Evolutionary conservation across 441 rosid species (phyloP), one percentile per base, ranked within the genome.

Genomic region (Melastoma candidum): DNA sequence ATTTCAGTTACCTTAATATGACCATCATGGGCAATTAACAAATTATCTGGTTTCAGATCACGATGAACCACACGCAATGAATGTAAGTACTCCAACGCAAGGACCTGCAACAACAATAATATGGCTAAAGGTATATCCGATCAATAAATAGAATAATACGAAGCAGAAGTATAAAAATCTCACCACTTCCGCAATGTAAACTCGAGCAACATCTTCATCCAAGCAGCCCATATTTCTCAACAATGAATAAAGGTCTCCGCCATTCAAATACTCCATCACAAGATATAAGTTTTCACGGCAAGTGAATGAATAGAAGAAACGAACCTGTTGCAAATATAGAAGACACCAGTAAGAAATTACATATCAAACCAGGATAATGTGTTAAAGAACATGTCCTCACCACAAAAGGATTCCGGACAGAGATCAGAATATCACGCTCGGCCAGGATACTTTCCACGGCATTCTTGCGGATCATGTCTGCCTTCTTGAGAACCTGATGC

Each of bases 381-480:
- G 27, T 63, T 59, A 68, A 47, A 52, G 63, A 74, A 74, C 71
- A 75, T 74, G 72, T 67, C 67, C 99, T 89, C 76, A 93, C 99
- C 99, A 93, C 99, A 83, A 93, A 93, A 58, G 99, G 99, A 74
- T 93, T 89, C 67, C 96, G 95, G 53, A 93, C 99, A 54, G 95
- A 84, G 68, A 93, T 93, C 76, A 93, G 78, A 71, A 93, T 93
- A 81, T 93, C 95, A 7, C 97, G 90, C 73, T 93, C 99, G 1
- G 99, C 99, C 58, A 89, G 72, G 68, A 93, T 93, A 67, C 99
- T 93, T 80, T 93, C 99, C 65, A 93, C 99, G 51, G 99, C 99
- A 80, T 93, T 93, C 77, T 93, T 93, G 27, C 99, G 95, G 49
- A 84, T 81, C 95, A 87, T 93, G 74, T 93, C 97, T 52, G 99